Base-by-base conservation (phyloP, 192 early-diverging fungal genomes). In the Backusella psychrophila region DNA sequence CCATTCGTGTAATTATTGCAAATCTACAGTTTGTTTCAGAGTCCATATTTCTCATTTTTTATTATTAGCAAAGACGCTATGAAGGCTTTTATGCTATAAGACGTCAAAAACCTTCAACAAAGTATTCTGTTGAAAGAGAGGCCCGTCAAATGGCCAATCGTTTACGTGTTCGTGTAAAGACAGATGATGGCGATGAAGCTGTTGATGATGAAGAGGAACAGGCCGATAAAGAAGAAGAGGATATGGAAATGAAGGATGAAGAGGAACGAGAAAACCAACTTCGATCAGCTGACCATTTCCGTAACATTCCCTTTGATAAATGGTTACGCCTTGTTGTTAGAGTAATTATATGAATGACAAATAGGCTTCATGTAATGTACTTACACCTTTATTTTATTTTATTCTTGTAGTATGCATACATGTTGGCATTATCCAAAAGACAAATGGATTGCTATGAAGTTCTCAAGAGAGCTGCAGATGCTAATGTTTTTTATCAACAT, bases 291-390 rank as follows among this genome's bases (percentile, higher is more conserved):
- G 77, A 52, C 36, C 75, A 76, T 33, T 87, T 88, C 59, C 79
- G 78, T 15, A 81, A 80, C 26, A 73, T 87, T 49, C 34, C 72
- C 7, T 85, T 91, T 78, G 74, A 72, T n/a, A 74, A 87, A 66
- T 94, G 93, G 93, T 87, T 89, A 52, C 81, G 91, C 12, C 71
- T 92, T 29, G 86, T 93, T 73, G 79, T 91, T 3, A 86, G 86
- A 77, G 92, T 93, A 77, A 26, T 14, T 71, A 42, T 38, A 42
- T 33, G 33, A 33, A 33, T 33, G 33, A 33, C 33, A 33, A 33
- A 33, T 33, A 33, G 2, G 33, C 33, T 33, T 3, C 33, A 33
- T 33, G 33, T 33, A 33, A 2, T 33, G 33, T 33, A 33, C 3
- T 33, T 1, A 33, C 1, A 68, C 33, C 21, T 34, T 14, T 76